A percentile compares a stretch with the other conserved stretches of the same genome.
These are phyloP conservation scores for Lupinus albus DNA, from an alignment of 306 rosid species.

Conservation along the genomic window DNA sequence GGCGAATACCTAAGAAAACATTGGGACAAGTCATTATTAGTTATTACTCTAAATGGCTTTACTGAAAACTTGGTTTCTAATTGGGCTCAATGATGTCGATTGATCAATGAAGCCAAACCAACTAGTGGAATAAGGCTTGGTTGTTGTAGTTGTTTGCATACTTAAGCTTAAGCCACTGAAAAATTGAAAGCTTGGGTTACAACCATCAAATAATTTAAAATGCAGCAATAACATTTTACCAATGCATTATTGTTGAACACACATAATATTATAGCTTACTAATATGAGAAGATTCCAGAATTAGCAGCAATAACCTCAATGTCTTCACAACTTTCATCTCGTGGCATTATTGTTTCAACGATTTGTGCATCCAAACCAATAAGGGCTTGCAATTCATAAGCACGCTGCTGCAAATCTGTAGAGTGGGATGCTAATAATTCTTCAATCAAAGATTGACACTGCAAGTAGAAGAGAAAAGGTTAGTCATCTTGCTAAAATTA, in stretches of 20 bases:
- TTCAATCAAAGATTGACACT: slow-evolving; percentile 86
- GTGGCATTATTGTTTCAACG: slow-evolving; percentile 61
- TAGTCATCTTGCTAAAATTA: slow-evolving; percentile 6
- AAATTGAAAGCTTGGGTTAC: background rate
- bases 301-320: slow-evolving; percentile 60
- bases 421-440: slow-evolving; percentile 84
- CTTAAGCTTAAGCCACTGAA: background rate
- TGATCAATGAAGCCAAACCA: background rate
- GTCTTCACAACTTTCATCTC: slow-evolving; percentile 82
- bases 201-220: slow-evolving; percentile 4
- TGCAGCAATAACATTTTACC: slow-evolving; percentile 15
- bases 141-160: background rate
- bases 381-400: slow-evolving; percentile 84
- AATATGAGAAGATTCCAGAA: slow-evolving; percentile 21
- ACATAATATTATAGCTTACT: slow-evolving; percentile 6
- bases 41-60: background rate
- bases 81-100: background rate
- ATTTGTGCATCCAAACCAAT: slow-evolving; percentile 60
- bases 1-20: background rate
- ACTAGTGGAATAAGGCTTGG: background rate
- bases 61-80: background rate
- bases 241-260: slow-evolving; percentile 4
- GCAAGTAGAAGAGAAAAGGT: slow-evolving; percentile 39
- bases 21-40: background rate
- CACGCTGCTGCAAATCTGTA: slow-evolving; percentile 92